Percentiles rank a stretch among this genome's conserved stretches.
These are phyloP conservation scores for Arctium minus DNA, from an alignment of 129 eudicot species.

Conservation along the genomic window DNA sequence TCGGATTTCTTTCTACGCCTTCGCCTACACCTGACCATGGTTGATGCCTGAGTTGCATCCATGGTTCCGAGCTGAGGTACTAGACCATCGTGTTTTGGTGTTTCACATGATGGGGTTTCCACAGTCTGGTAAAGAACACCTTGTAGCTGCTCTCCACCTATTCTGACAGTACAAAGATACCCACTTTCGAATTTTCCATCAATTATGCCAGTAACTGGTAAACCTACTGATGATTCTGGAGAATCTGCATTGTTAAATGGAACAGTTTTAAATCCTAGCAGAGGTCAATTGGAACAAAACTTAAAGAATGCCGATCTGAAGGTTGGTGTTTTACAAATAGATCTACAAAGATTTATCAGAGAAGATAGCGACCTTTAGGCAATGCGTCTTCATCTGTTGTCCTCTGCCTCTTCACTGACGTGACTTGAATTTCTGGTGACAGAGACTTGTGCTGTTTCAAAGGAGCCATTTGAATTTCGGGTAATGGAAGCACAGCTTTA, in stretches of 20 bases:
- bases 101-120: conserved; percentile 24
- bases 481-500: conserved; percentile 12
- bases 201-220: conserved; percentile 60
- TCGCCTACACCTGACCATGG: conserved; percentile 42
- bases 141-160: conserved; percentile 67
- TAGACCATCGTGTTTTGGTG: conserved; percentile 20
- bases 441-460: conserved; percentile 11
- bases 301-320: not conserved
- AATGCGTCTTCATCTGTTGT: conserved; percentile 16
- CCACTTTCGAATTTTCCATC: conserved; percentile 93
- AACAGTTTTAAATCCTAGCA: not conserved
- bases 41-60: conserved; percentile 25
- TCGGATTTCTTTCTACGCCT: conserved; percentile 92
- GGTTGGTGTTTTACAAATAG: not conserved
- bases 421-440: conserved; percentile 24
- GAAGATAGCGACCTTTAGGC: conserved; percentile 42
- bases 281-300: not conserved
- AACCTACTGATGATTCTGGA: conserved; percentile 38
- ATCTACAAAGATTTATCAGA: not conserved
- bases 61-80: not conserved
- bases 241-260: conserved; percentile 22
- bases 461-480: conserved; percentile 28
- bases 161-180: conserved; percentile 73
- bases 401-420: conserved; percentile 30
- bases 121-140: conserved; percentile 82